Evolutionary conservation across 2,329 filamentous ascomycete species (phyloP).

Genomic region (Neofusicoccum parvum): DNA sequence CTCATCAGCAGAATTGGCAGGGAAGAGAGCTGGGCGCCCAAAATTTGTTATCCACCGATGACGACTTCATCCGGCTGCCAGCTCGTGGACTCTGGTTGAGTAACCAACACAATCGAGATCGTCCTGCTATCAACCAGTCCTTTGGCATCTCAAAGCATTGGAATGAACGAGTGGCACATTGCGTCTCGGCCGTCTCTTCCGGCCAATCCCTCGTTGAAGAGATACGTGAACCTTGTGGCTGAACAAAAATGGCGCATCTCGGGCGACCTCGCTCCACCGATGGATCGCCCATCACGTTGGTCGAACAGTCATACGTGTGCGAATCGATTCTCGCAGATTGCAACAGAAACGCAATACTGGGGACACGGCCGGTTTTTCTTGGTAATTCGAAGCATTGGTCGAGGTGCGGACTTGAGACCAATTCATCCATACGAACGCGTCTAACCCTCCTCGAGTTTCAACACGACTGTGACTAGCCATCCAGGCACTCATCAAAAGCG

Average conservation of each 20-base stretch:
- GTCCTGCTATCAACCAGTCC: neutral
- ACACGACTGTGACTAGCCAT: too few species aligned
- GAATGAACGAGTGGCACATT: too few species aligned
- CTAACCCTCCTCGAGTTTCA: too few species aligned
- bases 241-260: conserved; percentile 10
- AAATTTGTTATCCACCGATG: neutral
- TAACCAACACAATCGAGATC: neutral
- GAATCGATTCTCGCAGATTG: too few species aligned
- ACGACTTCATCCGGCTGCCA: neutral
- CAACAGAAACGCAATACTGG: too few species aligned
- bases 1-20: neutral
- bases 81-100: neutral
- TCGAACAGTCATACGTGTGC: too few species aligned
- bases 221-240: neutral
- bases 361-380: too few species aligned
- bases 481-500: neutral
- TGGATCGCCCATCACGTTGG: too few species aligned
- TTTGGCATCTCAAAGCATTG: too few species aligned
- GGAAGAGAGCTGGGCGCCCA: neutral
- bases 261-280: neutral
- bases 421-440: too few species aligned
- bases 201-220: neutral
- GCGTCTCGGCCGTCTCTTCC: neutral
- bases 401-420: too few species aligned
- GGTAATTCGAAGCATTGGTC: too few species aligned